Conservation (phyloP, 306 rosid species). For the Acacia melanoxylon region DNA sequence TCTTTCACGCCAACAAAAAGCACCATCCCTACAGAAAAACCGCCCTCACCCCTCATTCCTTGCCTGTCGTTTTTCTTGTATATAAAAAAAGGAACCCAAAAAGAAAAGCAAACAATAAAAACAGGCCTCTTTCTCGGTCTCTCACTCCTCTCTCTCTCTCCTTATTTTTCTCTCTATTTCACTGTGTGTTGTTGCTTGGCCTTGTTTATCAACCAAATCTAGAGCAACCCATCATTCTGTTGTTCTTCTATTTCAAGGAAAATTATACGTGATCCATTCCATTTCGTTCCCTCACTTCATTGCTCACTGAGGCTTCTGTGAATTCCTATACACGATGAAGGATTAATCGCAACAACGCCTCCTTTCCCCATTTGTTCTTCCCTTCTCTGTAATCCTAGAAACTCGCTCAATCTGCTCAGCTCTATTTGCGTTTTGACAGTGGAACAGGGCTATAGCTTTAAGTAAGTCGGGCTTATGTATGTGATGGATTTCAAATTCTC, state of each 20-base stretch:
- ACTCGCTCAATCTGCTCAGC: conserved; percentile 41
- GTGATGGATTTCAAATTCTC: conserved; percentile 1
- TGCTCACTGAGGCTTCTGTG: conserved; percentile 10
- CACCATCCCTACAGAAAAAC: conserved; percentile 27
- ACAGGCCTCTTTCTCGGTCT: conserved; percentile 13
- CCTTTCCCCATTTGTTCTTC: conserved; percentile 8
- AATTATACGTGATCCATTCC: conserved; percentile 3
- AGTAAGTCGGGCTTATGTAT: conserved; percentile 41
- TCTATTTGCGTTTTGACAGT: conserved; percentile 43
- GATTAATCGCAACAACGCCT: background rate
- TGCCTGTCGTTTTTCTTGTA: conserved; percentile 56
- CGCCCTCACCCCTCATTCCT: conserved; percentile 23
- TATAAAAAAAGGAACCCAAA: conserved; percentile 37
- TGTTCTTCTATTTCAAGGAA: conserved; percentile 44
- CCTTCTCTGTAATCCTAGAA: conserved; percentile 23
- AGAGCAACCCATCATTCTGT: conserved; percentile 44
- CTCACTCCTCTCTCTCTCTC: background rate
- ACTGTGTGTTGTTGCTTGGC: conserved; percentile 39
- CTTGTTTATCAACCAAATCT: conserved; percentile 55
- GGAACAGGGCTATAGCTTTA: conserved; percentile 15
- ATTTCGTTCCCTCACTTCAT: conserved; percentile 10
- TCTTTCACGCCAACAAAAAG: background rate
- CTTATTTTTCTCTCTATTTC: conserved; percentile 5
- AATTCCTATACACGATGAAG: conserved; percentile 6
- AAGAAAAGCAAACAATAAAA: conserved; percentile 14